Evolutionary conservation across 2,329 filamentous ascomycete species (phyloP), one percentile per base, ranked within the genome.

Genomic region (Fusarium bulbicola): DNA sequence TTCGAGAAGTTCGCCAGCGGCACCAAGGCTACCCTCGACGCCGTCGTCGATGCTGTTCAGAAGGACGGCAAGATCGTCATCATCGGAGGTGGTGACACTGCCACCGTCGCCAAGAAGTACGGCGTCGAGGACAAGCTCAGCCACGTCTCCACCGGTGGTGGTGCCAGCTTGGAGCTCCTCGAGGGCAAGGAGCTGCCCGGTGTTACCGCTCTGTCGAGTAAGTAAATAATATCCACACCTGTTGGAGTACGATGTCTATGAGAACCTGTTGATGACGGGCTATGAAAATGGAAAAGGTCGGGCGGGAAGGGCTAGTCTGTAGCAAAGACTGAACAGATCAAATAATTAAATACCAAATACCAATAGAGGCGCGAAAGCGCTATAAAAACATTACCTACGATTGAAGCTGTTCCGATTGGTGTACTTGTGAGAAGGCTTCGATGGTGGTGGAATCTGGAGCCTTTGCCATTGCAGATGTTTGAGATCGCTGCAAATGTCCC

Each of bases 121-220:
- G 92, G 92, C 62, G 95, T 94, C 73, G 96, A 99, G 89, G 91
- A 94, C 85, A 97, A 98, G 91, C 90, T 98, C 81, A 98, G 95
- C 87, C 96, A 99, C 87, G 96, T 99, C 73, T 97, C 95, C 57
- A 99, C 96, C 37, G 96, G 96, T 78, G 96, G 96, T 81, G 96
- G 96, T 86, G 96, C 96, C 76, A 95, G 92, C 79, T 88, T 99
- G 81, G 96, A 99, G 89, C 88, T 99, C 79, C 91, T 99, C 73
- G 96, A 99, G 90, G 96, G 96, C 85, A 99, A 99, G 90, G 95
- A 94, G 75, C 89, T 99, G 80, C 96, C 96, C 64, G 96, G 96
- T 88, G 95, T 99, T 74, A 88, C 89, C 80, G 95, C 95, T 79
- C 91, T 99, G 83, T 98, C 95, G 85, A 91, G 89, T 85, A 91